These are phyloP conservation scores for Zea luxurians DNA, from an alignment of 176 grass and related monocot genomes.

Conservation along the genomic window DNA sequence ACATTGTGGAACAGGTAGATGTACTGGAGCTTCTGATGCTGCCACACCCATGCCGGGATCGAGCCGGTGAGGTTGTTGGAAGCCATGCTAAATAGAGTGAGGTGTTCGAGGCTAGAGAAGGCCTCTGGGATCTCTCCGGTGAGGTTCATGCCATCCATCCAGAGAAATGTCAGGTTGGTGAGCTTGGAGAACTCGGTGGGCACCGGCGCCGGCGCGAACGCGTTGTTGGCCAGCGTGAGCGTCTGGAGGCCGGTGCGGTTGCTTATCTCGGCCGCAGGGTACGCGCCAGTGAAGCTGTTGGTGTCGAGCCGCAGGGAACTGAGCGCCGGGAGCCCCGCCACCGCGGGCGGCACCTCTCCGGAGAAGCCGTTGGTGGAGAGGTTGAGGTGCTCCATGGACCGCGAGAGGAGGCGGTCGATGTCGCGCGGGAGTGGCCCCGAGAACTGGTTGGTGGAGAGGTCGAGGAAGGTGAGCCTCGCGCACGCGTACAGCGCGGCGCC, in stretches of 20 bases:
- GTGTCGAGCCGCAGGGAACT: slow-evolving; percentile 39
- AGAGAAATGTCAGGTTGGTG: slow-evolving; percentile 51
- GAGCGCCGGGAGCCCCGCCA: slow-evolving; percentile 39
- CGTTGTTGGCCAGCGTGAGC: slow-evolving; percentile 48
- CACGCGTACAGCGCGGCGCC: slow-evolving; percentile 50
- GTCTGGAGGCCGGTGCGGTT: slow-evolving; percentile 20
- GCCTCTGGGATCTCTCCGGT: slow-evolving; percentile 56
- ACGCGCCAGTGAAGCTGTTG: slow-evolving; percentile 59
- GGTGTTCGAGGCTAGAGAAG: slow-evolving; percentile 32
- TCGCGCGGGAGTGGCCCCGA: slow-evolving; percentile 46
- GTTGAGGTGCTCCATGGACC: slow-evolving; percentile 43
- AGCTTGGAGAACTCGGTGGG: slow-evolving; percentile 43
- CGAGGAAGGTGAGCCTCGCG: slow-evolving; percentile 41
- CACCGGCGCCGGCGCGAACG: slow-evolving; percentile 40
- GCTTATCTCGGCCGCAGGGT: slow-evolving; percentile 47
- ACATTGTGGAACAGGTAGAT: slow-evolving; percentile 43
- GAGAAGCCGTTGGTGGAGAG: slow-evolving; percentile 51
- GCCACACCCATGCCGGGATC: slow-evolving; percentile 56
- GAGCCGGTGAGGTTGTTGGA: slow-evolving; percentile 40
- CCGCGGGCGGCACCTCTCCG: slow-evolving; percentile 17
- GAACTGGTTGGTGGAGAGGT: slow-evolving; percentile 64
- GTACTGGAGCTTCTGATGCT: slow-evolving; percentile 15
- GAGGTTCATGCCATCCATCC: slow-evolving; percentile 32
- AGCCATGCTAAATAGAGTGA: slow-evolving; percentile 20
- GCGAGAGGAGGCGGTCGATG: slow-evolving; percentile 44